Conservation (phyloP, 257 asterid species). For the Fraxinus anomala region DNA sequence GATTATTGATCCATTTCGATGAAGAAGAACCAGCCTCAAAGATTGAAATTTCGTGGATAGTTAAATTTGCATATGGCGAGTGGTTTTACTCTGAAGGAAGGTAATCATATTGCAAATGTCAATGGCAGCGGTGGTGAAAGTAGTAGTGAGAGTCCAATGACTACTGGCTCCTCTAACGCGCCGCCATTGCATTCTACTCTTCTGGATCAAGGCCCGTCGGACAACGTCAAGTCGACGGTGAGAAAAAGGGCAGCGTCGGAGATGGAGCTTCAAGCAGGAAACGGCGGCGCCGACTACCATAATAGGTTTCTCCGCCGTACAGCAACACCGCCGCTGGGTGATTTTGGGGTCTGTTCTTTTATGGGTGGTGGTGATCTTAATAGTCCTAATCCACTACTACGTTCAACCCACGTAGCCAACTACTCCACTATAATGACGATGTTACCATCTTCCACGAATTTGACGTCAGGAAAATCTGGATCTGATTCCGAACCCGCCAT, state of each 20-base stretch:
- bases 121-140: constrained; percentile 26
- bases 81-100: constrained; percentile 42
- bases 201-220: constrained; percentile 18
- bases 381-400: constrained; percentile 22
- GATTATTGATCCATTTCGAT: not conserved
- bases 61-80: constrained; percentile 42
- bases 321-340: not conserved
- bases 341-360: constrained; percentile 15
- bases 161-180: constrained; percentile 8
- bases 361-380: constrained; percentile 13
- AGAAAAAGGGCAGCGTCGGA: constrained; percentile 86
- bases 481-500: constrained; percentile 38
- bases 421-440: constrained; percentile 62
- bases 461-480: constrained; percentile 46
- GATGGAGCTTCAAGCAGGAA: constrained; percentile 52
- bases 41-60: not conserved
- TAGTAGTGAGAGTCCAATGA: constrained; percentile 24
- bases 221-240: constrained; percentile 42
- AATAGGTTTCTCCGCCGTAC: constrained; percentile 58
- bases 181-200: constrained; percentile 25
- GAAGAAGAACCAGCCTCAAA: constrained; percentile 9
- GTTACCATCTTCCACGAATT: constrained; percentile 45
- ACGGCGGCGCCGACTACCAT: constrained; percentile 17
- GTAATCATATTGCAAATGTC: constrained; percentile 22
- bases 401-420: constrained; percentile 51